Conservation (phyloP, 306 rosid species). For the Cucurbita maxima region DNA sequence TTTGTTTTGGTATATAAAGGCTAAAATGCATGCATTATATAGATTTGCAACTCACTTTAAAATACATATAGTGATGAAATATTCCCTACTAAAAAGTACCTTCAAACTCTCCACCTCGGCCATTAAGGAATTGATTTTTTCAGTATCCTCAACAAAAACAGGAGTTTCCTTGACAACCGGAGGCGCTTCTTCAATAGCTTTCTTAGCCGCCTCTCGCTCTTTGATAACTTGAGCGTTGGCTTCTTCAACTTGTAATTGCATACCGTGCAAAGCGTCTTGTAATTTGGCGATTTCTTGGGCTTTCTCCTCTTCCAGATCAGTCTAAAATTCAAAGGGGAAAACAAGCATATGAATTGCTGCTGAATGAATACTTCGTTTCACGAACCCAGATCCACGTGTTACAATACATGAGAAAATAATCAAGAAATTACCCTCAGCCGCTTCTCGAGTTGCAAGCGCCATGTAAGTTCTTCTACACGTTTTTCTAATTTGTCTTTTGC, state of each 20-base stretch:
- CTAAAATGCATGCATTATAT: no score
- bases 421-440: slow-evolving; percentile 63
- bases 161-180: slow-evolving; percentile 99
- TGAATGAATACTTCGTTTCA: background rate
- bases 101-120: slow-evolving; percentile 72
- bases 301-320: slow-evolving; percentile 96
- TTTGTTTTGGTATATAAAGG: no score
- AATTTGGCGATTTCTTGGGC: slow-evolving; percentile 69
- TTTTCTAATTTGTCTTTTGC: slow-evolving; percentile 97
- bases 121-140: slow-evolving; percentile 64
- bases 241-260: slow-evolving; percentile 84
- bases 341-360: background rate
- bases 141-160: slow-evolving; percentile 74
- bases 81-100: slow-evolving; percentile 16
- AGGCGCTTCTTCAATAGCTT: slow-evolving; percentile 92
- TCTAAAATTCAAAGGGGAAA: slow-evolving; percentile 32
- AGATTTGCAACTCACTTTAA: no score
- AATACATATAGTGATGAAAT: background rate
- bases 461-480: slow-evolving; percentile 99
- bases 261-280: slow-evolving; percentile 58
- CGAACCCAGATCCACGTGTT: slow-evolving; percentile 10
- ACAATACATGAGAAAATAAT: background rate
- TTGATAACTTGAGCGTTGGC: slow-evolving; percentile 69
- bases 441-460: slow-evolving; percentile 99
- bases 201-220: slow-evolving; percentile 73